Evolutionary conservation across 2,329 filamentous ascomycete species (phyloP).

Genomic region (Colletotrichum tropicale): DNA sequence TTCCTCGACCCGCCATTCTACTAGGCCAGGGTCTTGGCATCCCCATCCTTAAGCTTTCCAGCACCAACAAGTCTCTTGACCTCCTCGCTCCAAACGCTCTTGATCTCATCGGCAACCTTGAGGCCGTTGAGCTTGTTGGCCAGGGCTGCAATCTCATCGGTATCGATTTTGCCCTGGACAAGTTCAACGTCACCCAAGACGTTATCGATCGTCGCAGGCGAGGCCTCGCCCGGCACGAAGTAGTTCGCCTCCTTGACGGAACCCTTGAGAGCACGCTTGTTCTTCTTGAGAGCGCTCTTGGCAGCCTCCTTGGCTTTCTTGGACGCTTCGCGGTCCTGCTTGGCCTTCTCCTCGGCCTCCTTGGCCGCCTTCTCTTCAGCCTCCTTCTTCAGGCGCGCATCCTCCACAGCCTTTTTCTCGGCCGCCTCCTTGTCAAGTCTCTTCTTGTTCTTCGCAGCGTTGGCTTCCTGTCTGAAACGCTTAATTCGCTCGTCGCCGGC

Average conservation of each 20-base stretch:
- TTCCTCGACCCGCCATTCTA: neutral
- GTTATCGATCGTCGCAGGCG: slow-evolving; percentile 79
- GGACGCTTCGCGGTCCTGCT: slow-evolving; percentile 78
- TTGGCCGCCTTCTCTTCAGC: slow-evolving; percentile 81
- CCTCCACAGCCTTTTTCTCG: slow-evolving; percentile 85
- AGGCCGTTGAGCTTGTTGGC: slow-evolving; percentile 80
- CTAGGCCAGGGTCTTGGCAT: slow-evolving; percentile 69
- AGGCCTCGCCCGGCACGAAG: slow-evolving; percentile 76
- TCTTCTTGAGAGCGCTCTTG: slow-evolving; percentile 99
- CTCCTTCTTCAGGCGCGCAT: slow-evolving; percentile 81
- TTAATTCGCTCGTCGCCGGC: slow-evolving; percentile 94
- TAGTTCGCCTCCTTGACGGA: slow-evolving; percentile 98
- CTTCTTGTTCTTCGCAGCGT: slow-evolving; percentile 96
- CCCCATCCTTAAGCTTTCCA: slow-evolving; percentile 86
- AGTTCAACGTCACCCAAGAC: slow-evolving; percentile 87
- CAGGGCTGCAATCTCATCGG: slow-evolving; percentile 86
- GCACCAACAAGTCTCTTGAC: slow-evolving; percentile 77
- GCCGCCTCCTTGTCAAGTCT: slow-evolving; percentile 88
- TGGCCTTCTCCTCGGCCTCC: slow-evolving; percentile 86
- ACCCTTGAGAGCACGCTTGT: slow-evolving; percentile 94
- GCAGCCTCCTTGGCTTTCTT: slow-evolving; percentile 99
- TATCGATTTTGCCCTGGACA: slow-evolving; percentile 85
- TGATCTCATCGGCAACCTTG: slow-evolving; percentile 84
- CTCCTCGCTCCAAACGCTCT: slow-evolving; percentile 80
- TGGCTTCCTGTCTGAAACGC: slow-evolving; percentile 91